A percentile compares a stretch with the other conserved stretches of the same genome.
phyloP scores from a whole-genome alignment of 352 stramenopile genomes.

The Pythium oligandrum region DNA sequence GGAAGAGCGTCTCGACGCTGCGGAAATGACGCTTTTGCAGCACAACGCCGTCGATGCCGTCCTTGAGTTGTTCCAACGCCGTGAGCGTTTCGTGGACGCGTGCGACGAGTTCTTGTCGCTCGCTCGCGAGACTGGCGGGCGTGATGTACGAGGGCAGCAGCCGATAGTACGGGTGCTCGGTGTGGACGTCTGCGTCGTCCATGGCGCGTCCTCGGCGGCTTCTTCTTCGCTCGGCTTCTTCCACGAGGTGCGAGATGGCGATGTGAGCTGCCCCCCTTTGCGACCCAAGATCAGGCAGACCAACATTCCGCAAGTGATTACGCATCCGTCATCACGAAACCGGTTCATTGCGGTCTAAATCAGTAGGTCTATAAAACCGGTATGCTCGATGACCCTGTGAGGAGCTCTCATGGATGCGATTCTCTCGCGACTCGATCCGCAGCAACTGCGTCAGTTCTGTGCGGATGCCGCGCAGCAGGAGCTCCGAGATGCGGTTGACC shows the following conservation, averaged over 20 bases:
- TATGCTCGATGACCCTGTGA: no score
- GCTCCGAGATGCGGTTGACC: slow-evolving; percentile 9
- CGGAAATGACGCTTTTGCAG: slow-evolving; percentile 64
- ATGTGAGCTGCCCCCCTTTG: no score
- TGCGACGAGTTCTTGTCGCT: slow-evolving; percentile 39
- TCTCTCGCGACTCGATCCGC: slow-evolving; percentile 14
- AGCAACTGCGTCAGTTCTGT: slow-evolving; percentile 17
- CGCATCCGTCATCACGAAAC: no score
- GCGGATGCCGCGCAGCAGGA: slow-evolving; percentile 16
- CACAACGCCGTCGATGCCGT: slow-evolving; percentile 1
- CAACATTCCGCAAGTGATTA: no score
- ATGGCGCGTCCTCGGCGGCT: no score
- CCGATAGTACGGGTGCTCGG: slow-evolving; percentile 47
- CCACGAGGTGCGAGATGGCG: no score
- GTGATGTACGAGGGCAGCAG: slow-evolving; percentile 58
- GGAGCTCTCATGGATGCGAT: slow-evolving; percentile 15
- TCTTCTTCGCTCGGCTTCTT: no score
- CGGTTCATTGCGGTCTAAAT: no score
- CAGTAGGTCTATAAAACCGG: no score
- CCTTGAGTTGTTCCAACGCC: slow-evolving; percentile 24
- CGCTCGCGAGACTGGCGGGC: slow-evolving; percentile 25
- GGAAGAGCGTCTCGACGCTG: slow-evolving; percentile 48
- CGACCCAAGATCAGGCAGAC: no score
- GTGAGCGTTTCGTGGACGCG: slow-evolving; percentile 41
- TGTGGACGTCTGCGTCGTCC: no score